A percentile compares a stretch with the other conserved stretches of the same genome.
Conservation (phyloP, 495 filamentous ascomycete species). For the Penicillium steckii region DNA sequence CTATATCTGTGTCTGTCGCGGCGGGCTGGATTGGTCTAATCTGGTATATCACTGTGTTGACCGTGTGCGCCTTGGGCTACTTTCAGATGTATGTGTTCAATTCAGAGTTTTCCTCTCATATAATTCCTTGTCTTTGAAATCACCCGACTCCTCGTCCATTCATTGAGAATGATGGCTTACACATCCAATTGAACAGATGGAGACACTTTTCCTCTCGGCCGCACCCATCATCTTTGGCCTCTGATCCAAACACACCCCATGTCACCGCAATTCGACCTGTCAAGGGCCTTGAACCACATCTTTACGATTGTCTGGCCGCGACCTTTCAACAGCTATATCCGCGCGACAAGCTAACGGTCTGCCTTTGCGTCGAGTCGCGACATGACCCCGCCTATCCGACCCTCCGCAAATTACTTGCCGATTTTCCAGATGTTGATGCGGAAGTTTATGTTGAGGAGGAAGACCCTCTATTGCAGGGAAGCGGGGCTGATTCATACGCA, state of each 20-base stretch:
- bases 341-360: slow-evolving; percentile 70
- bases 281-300: slow-evolving; percentile 85
- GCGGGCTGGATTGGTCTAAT: slow-evolving; percentile 52
- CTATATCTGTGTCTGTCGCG: slow-evolving; percentile 29
- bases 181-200: slow-evolving; percentile 31
- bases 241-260: slow-evolving; percentile 57
- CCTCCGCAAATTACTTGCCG: slow-evolving; percentile 64
- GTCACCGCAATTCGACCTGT: slow-evolving; percentile 90
- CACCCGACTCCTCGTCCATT: too few relatives aligned
- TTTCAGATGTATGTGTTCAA: slow-evolving; percentile 55
- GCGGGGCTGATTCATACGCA: slow-evolving; percentile 48
- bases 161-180: not conserved
- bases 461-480: slow-evolving; percentile 65
- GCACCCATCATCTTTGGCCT: slow-evolving; percentile 29
- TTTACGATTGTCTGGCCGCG: slow-evolving; percentile 92
- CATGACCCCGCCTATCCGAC: slow-evolving; percentile 76
- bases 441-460: slow-evolving; percentile 82
- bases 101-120: slow-evolving; percentile 1
- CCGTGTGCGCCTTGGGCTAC: slow-evolving; percentile 58
- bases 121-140: too few relatives aligned
- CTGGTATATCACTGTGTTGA: slow-evolving; percentile 57
- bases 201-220: slow-evolving; percentile 42
- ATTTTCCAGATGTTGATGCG: slow-evolving; percentile 74
- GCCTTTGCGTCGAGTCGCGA: slow-evolving; percentile 77
- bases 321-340: slow-evolving; percentile 86